phyloP scores from a whole-genome alignment of 2,329 filamentous ascomycete species.

The Ophiostoma fasciatum region DNA sequence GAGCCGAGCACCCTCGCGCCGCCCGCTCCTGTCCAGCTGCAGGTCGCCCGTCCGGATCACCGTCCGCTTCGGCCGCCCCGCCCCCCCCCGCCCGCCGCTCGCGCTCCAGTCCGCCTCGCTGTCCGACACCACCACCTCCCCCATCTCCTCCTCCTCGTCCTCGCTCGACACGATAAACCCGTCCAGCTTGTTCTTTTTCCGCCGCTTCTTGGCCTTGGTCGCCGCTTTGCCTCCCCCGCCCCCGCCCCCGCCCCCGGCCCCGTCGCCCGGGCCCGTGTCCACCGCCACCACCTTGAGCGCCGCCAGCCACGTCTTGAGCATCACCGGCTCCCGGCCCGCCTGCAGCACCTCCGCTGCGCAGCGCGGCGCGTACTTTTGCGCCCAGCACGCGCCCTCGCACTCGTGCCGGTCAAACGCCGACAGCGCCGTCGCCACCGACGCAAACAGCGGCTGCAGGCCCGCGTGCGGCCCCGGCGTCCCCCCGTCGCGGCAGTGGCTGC shows the following conservation, averaged over 20 bases:
- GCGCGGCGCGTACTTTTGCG: slow-evolving; percentile 69
- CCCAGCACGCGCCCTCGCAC: slow-evolving; percentile 63
- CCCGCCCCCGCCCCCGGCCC: slow-evolving; percentile 17
- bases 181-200: slow-evolving; percentile 60
- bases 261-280: slow-evolving; percentile 38
- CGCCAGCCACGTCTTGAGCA: slow-evolving; percentile 70
- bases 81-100: slow-evolving; percentile 20
- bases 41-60: slow-evolving; percentile 34
- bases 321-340: slow-evolving; percentile 47
- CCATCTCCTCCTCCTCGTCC: slow-evolving; percentile 56
- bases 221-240: slow-evolving; percentile 15
- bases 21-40: too few species aligned
- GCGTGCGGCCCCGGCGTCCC: too few species aligned
- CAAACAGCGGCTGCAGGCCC: slow-evolving; percentile 29
- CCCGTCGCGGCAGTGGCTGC: too few species aligned
- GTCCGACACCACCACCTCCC: slow-evolving; percentile 51
- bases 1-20: too few species aligned
- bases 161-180: slow-evolving; percentile 69
- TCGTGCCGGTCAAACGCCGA: slow-evolving; percentile 69
- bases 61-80: slow-evolving; percentile 32
- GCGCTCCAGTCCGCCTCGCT: slow-evolving; percentile 35
- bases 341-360: slow-evolving; percentile 62
- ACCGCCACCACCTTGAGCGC: slow-evolving; percentile 64
- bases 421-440: slow-evolving; percentile 42
- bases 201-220: slow-evolving; percentile 34